Conservation (phyloP, 108 stramenopile genomes). For the Stephanodiscus triporus region DNA sequence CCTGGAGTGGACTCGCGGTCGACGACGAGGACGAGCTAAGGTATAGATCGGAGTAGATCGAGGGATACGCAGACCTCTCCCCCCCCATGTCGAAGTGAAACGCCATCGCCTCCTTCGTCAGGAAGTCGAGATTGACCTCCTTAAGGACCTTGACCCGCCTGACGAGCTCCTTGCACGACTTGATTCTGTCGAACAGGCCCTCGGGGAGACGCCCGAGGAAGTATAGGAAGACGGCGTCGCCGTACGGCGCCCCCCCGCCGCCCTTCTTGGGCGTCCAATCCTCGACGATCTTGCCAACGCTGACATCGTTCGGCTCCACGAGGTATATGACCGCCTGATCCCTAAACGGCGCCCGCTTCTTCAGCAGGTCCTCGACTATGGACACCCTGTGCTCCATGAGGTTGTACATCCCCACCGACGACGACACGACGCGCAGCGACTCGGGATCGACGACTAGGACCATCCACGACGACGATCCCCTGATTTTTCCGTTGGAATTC, state of each 20-base stretch:
- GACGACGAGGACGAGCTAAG: background rate
- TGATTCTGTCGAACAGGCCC: slow-evolving; percentile 72
- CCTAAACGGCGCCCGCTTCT: slow-evolving; percentile 92
- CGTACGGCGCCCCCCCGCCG: slow-evolving; percentile 79
- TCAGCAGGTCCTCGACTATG: slow-evolving; percentile 84
- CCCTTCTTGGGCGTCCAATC: slow-evolving; percentile 68
- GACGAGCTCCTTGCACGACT: slow-evolving; percentile 81
- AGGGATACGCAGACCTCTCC: slow-evolving; percentile 50
- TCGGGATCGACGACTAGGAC: slow-evolving; percentile 82
- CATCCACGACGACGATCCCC: slow-evolving; percentile 43
- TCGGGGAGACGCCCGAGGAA: slow-evolving; percentile 83
- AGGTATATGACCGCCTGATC: slow-evolving; percentile 95
- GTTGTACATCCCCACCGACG: slow-evolving; percentile 91
- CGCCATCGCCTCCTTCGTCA: slow-evolving; percentile 85
- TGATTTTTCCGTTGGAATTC: slow-evolving; percentile 16
- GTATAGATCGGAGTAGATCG: slow-evolving; percentile 28
- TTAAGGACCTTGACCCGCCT: slow-evolving; percentile 82
- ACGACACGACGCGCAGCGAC: slow-evolving; percentile 80
- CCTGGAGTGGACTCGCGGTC: slow-evolving; percentile 33
- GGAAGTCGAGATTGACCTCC: slow-evolving; percentile 95
- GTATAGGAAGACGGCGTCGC: slow-evolving; percentile 85
- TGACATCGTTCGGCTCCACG: slow-evolving; percentile 77
- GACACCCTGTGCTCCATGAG: slow-evolving; percentile 90
- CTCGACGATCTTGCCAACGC: slow-evolving; percentile 65
- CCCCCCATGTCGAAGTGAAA: slow-evolving; percentile 89